phyloP scores from a whole-genome alignment of 2,329 filamentous ascomycete genomes.

The Neonectria punicea region DNA sequence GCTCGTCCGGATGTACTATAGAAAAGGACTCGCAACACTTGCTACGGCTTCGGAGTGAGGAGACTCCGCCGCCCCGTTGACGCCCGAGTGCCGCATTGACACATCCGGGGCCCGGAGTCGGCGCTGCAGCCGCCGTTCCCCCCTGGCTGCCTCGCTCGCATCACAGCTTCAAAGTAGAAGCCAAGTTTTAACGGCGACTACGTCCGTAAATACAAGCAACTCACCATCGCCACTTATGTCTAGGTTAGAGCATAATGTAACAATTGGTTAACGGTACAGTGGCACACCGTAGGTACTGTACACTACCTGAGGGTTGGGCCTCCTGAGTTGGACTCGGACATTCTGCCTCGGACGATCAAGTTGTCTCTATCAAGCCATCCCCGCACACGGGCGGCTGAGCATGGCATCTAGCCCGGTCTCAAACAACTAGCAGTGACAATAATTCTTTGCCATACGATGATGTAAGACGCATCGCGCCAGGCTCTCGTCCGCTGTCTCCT shows the following conservation, averaged over 20 bases:
- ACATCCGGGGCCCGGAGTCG: neutral
- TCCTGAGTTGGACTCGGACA: neutral
- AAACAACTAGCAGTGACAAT: neutral
- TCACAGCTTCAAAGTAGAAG: neutral
- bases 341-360: conserved; percentile 10
- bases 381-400: conserved; percentile 5
- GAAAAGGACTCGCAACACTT: neutral
- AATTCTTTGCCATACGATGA: neutral
- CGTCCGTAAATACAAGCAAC: neutral
- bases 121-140: too few species aligned
- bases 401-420: conserved; percentile 15
- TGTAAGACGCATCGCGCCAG: neutral
- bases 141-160: neutral
- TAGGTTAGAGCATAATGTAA: too few species aligned
- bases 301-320: neutral
- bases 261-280: neutral
- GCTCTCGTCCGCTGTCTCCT: neutral
- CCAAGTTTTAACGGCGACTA: neutral
- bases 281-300: conserved; percentile 1
- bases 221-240: neutral
- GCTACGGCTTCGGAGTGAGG: neutral
- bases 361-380: conserved; percentile 13
- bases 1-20: neutral
- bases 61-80: neutral
- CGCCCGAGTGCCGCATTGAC: neutral